Evolutionary conservation across 106 monocot species (phyloP), one percentile per base, ranked within the genome.

Genomic region (Dioscorea alata): DNA sequence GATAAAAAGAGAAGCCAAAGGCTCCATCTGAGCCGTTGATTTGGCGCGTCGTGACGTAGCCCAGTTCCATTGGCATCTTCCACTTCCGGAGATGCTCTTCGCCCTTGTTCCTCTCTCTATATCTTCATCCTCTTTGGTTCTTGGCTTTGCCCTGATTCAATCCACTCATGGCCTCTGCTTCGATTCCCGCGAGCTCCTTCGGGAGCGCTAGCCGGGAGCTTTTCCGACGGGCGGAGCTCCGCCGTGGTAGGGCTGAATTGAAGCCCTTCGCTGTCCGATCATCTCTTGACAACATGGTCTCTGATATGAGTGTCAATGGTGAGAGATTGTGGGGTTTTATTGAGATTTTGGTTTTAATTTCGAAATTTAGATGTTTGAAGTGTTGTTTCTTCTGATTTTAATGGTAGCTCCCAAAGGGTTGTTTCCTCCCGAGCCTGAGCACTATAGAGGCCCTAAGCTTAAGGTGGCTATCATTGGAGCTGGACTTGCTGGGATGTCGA

Each of bases 401-500:
- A 1, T 79, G 28, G 60, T 83, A 99, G 97, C 97, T 72, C 97
- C 97, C 31, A 97, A 83, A 81, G 96, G 96, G 50, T 83, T 97
- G 69, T 97, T 92, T 76, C 97, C 92, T 16, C 89, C 97, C 35
- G 97, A 99, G 71, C 97, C 97, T 54, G 92, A 90, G 73, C 76
- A 81, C 2, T 99, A 99, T 49, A 85, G 79, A 22, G 97, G 97
- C 17, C 97, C 89, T 50, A 99, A 92, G 67, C 85, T 99, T 19
- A 92, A 83, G 71, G 87, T 99, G 35, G 97, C 97, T 50, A 99
- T 99, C 13, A 87, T 99, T 78, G 97, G 97, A 71, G 73, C 87
- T 33, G 97, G 97, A 42, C 89, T 99, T 66, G 97, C 97, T 73
- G 97, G 97, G 61, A 99, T 99, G 97, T 99, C 97, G 33, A 92